phyloP scores from a whole-genome alignment of 495 filamentous ascomycete species.

The Aspergillus incahuasiensis region DNA sequence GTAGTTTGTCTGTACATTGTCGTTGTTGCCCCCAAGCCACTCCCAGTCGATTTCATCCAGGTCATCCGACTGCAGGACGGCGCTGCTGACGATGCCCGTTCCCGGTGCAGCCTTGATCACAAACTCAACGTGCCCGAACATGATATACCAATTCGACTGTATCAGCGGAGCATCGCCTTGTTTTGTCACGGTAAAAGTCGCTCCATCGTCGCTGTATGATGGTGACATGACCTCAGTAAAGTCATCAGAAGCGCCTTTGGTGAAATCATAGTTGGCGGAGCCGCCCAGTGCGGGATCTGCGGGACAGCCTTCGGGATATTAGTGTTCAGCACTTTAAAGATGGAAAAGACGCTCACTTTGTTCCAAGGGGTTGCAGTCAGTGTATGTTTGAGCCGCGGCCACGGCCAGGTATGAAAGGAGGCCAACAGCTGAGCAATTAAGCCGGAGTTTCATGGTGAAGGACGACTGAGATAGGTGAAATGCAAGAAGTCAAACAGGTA shows the following conservation, averaged over 20 bases:
- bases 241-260: conserved; percentile 58
- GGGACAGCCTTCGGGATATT: conserved; percentile 53
- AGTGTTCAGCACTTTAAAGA: conserved; percentile 14
- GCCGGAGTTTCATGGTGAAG: conserved; percentile 27
- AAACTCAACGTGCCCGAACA: conserved; percentile 62
- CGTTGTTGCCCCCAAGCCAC: conserved; percentile 64
- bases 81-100: conserved; percentile 64
- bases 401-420: conserved; percentile 30
- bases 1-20: conserved; percentile 71
- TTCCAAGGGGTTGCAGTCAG: conserved; percentile 67
- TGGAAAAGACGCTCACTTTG: conserved; percentile 48
- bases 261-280: conserved; percentile 76
- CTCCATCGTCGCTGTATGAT: conserved; percentile 72
- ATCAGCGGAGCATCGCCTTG: conserved; percentile 81
- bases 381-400: conserved; percentile 68
- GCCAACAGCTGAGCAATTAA: conserved; percentile 21
- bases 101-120: conserved; percentile 58
- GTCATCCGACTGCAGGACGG: conserved; percentile 78
- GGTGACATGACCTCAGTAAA: conserved; percentile 64
- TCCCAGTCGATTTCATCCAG: conserved; percentile 92
- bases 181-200: conserved; percentile 76
- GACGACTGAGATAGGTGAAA: neutral
- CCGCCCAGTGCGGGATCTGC: conserved; percentile 78
- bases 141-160: conserved; percentile 68
- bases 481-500: neutral